Evolutionary conservation across 352 stramenopile species (phyloP), one percentile per base, ranked within the genome.

Genomic region (Globisporangium okanoganense): DNA sequence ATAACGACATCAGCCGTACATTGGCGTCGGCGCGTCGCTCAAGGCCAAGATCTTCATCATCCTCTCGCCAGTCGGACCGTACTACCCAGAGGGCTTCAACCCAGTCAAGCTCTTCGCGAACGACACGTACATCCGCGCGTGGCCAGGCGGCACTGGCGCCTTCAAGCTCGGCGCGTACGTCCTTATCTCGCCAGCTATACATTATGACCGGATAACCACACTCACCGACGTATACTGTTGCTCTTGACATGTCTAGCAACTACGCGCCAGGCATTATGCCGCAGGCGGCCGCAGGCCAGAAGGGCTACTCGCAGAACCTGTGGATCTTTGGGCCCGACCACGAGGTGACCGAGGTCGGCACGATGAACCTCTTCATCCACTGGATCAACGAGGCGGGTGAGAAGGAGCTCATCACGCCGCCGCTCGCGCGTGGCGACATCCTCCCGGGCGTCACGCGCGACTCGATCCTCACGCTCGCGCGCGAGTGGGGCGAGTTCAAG

Each of bases 291-390:
- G 96, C 96, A 0, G 74, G 79, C 4, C 73, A 89, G 54, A 76
- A 91, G 59, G 91, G 88, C 9, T 97, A 94, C 78, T 88, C 87
- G 22, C 50, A 92, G 78, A 94, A 92, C 68, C 76, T 99, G 54
- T 99, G 96, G 96, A 79, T 99, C 60, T 98, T 98, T 73, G 95
- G 96, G 12, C 80, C 94, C 0, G 85, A 99, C 49, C 79, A 98
- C 61, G 75, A 91, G 25, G 86, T 95, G 55, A 95, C 85, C 3
- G 85, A 95, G 66, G 85, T 91, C 20, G 96, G 96, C 52, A 96
- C 96, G 3, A 99, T 99, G 97, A 99, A 99, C 79, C 79, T 99
- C 43, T 99, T 99, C 70, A 92, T 99, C 67, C 88, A 98, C 68
- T 94, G 94, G 78, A 81, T 84, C 52, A 98, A 98, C 66, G 86